Evolutionary conservation across 1,284 basidiomycete species (phyloP).

Genomic region (Ustilago nuda): DNA sequence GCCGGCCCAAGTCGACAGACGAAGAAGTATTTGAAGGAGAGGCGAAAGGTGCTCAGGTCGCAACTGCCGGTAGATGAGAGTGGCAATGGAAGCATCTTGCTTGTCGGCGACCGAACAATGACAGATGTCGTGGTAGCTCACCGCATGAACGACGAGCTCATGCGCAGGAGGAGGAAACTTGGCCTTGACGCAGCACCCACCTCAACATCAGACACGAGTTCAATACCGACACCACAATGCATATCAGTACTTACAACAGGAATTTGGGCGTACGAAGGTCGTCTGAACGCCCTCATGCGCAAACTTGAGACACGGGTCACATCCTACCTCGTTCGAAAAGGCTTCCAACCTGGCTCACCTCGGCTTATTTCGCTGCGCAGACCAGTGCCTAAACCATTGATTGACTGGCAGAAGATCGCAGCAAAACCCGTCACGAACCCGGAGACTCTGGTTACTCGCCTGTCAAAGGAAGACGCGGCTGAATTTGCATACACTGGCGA

Average conservation of each 20-base stretch:
- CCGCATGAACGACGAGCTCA: slow-evolving; percentile 71
- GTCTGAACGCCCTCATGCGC: slow-evolving; percentile 66
- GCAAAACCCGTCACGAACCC: neutral
- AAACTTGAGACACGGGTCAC: slow-evolving; percentile 55
- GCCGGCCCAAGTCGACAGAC: slow-evolving; percentile 38
- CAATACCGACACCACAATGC: slow-evolving; percentile 30
- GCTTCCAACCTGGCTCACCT: slow-evolving; percentile 43
- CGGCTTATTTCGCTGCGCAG: slow-evolving; percentile 25
- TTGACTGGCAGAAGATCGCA: slow-evolving; percentile 37
- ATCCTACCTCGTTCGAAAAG: slow-evolving; percentile 29
- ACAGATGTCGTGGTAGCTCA: slow-evolving; percentile 90
- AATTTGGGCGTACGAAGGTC: slow-evolving; percentile 65
- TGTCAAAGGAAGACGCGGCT: slow-evolving; percentile 1
- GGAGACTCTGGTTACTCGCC: neutral
- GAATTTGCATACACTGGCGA: slow-evolving; percentile 32
- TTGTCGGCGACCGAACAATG: slow-evolving; percentile 89
- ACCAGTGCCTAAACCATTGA: neutral
- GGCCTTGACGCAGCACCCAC: slow-evolving; percentile 41
- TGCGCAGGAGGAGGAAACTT: slow-evolving; percentile 32
- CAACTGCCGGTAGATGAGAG: slow-evolving; percentile 75
- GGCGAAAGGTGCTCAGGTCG: slow-evolving; percentile 66
- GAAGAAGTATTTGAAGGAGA: slow-evolving; percentile 28
- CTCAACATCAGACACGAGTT: neutral
- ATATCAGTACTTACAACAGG: slow-evolving; percentile 68
- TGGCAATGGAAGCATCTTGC: slow-evolving; percentile 72